Percentiles rank a stretch among this genome's conserved stretches.
Conservation (phyloP, 345 rosid genomes). For the Dipteronia sinensis region DNA sequence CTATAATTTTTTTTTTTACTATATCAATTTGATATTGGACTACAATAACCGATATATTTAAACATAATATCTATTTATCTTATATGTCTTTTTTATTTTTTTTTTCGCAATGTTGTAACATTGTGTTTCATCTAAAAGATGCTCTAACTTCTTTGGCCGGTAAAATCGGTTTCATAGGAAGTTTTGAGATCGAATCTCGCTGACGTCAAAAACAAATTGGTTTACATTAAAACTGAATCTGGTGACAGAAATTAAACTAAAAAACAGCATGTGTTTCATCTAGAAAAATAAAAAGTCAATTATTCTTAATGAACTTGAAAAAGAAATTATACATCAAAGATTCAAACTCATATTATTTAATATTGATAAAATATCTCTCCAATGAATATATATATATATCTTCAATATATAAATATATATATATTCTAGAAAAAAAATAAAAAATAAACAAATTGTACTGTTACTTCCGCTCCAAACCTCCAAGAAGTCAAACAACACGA, state of each 20-base stretch:
- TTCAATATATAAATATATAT: neutral
- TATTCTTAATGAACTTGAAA: neutral
- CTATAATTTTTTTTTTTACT: too few species aligned
- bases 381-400: neutral
- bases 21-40: too few species aligned
- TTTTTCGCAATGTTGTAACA: too few species aligned
- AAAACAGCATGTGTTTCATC: neutral
- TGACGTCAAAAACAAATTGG: too few species aligned
- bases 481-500: constrained; percentile 34
- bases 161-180: too few species aligned
- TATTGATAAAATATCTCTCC: neutral
- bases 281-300: neutral
- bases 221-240: neutral
- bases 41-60: too few species aligned
- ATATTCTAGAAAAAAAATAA: too few species aligned
- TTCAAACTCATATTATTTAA: neutral
- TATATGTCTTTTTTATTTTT: too few species aligned
- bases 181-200: neutral
- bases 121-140: too few species aligned
- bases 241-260: too few species aligned
- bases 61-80: too few species aligned
- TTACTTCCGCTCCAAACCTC: constrained; percentile 27
- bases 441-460: neutral
- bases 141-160: too few species aligned
- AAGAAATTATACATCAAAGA: neutral